phyloP scores from a whole-genome alignment of 202 grass and related monocot genomes.

The Zizania palustris region DNA sequence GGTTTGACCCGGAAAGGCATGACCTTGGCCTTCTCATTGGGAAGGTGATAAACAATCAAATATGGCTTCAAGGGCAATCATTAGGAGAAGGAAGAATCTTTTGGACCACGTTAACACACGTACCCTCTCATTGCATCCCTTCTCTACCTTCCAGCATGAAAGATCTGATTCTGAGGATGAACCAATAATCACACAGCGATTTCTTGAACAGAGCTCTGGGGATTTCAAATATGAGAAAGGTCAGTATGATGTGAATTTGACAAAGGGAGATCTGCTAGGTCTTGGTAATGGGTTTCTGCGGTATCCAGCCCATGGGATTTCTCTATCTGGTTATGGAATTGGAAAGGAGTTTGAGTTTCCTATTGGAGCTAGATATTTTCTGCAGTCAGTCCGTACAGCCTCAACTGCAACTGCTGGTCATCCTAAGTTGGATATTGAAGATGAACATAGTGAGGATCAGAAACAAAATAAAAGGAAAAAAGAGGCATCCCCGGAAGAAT shows the following conservation, averaged over 20 bases:
- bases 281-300: conserved; percentile 45
- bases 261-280: conserved; percentile 49
- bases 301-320: conserved; percentile 44
- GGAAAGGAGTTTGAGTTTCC: conserved; percentile 61
- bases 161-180: conserved; percentile 48
- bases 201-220: conserved; percentile 41
- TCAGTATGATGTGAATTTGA: conserved; percentile 46
- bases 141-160: conserved; percentile 57
- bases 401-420: conserved; percentile 62
- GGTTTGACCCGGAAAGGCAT: conserved; percentile 60
- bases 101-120: conserved; percentile 50
- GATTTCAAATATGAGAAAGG: conserved; percentile 53
- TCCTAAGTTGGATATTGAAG: conserved; percentile 49
- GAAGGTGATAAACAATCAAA: conserved; percentile 55
- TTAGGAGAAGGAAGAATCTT: conserved; percentile 75
- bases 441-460: conserved; percentile 70
- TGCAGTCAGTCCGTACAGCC: conserved; percentile 54
- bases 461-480: conserved; percentile 70
- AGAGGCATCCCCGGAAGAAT: conserved; percentile 89
- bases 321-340: conserved; percentile 39
- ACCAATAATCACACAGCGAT: conserved; percentile 38
- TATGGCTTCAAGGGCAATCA: conserved; percentile 78
- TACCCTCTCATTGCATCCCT: conserved; percentile 46
- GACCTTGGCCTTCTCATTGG: conserved; percentile 49
- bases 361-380: conserved; percentile 63